A percentile compares a stretch with the other conserved stretches of the same genome.
Conservation (phyloP, 345 rosid genomes). For the Populus deltoides region DNA sequence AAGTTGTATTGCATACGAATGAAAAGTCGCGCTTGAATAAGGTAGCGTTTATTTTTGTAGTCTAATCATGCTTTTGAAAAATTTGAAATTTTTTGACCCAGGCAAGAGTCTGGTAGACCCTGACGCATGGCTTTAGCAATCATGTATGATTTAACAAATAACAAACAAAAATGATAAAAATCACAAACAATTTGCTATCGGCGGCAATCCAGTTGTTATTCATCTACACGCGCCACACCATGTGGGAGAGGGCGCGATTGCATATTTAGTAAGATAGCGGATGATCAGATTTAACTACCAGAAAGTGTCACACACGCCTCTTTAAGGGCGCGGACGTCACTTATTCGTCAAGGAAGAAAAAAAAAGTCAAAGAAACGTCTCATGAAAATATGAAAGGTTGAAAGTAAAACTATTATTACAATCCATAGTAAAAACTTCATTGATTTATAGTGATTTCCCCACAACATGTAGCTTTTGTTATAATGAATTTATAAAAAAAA, state of each 20-base stretch:
- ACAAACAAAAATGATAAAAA: too few relatives aligned
- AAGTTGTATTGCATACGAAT: too few relatives aligned
- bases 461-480: fast-evolving
- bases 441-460: too few relatives aligned
- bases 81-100: fast-evolving
- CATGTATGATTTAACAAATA: too few relatives aligned
- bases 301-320: fast-evolving
- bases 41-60: too few relatives aligned
- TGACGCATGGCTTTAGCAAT: fast-evolving
- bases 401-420: too few relatives aligned
- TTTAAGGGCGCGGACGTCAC: fast-evolving
- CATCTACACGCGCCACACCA: fast-evolving
- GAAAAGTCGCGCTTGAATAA: too few relatives aligned
- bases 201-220: fast-evolving
- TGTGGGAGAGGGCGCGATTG: fast-evolving
- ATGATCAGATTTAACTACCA: fast-evolving
- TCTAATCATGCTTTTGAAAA: too few relatives aligned
- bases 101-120: fast-evolving
- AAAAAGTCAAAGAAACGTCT: too few relatives aligned
- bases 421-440: too few relatives aligned
- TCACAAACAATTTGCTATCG: fast-evolving
- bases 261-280: fast-evolving
- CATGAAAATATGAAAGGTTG: fast-evolving
- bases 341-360: fast-evolving
- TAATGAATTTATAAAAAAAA: too few relatives aligned